A percentile compares a stretch with the other conserved stretches of the same genome.
Conservation (phyloP, 805 yeast species). For the Pichia paraexigua region DNA sequence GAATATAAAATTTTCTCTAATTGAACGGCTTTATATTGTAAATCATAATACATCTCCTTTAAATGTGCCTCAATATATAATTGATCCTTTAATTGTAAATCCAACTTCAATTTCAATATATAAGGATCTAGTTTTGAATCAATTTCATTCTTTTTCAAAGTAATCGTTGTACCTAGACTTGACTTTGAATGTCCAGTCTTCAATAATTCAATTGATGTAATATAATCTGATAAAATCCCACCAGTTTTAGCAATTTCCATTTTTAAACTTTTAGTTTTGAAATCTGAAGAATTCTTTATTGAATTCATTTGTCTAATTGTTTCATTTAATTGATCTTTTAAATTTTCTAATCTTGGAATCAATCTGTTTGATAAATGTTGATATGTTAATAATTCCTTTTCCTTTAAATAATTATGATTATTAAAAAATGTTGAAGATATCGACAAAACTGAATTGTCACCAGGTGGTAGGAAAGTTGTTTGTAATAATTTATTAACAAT, state of each 20-base stretch:
- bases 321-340: slow-evolving; percentile 44
- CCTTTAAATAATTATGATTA: slow-evolving; percentile 27
- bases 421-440: slow-evolving; percentile 26
- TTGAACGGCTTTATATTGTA: slow-evolving; percentile 59
- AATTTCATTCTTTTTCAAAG: slow-evolving; percentile 14
- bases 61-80: slow-evolving; percentile 55
- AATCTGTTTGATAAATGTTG: slow-evolving; percentile 42
- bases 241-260: slow-evolving; percentile 60
- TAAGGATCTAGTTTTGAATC: slow-evolving; percentile 48
- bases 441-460: slow-evolving; percentile 32
- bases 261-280: slow-evolving; percentile 47
- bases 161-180: slow-evolving; percentile 24
- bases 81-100: slow-evolving; percentile 59
- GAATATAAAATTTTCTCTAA: slow-evolving; percentile 54
- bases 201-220: slow-evolving; percentile 35
- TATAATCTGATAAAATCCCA: slow-evolving; percentile 40
- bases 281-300: slow-evolving; percentile 43
- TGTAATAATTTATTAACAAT: slow-evolving; percentile 39
- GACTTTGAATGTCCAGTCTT: slow-evolving; percentile 30
- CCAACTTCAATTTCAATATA: slow-evolving; percentile 50
- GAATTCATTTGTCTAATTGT: slow-evolving; percentile 48
- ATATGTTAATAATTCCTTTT: slow-evolving; percentile 43
- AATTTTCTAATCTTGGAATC: slow-evolving; percentile 48
- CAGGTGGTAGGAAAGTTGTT: slow-evolving; percentile 35
- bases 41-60: slow-evolving; percentile 55